Evolutionary conservation across 352 stramenopile genomes (phyloP), one percentile per base, ranked within the genome.

Genomic region (Globisporangium heterothallicum): DNA sequence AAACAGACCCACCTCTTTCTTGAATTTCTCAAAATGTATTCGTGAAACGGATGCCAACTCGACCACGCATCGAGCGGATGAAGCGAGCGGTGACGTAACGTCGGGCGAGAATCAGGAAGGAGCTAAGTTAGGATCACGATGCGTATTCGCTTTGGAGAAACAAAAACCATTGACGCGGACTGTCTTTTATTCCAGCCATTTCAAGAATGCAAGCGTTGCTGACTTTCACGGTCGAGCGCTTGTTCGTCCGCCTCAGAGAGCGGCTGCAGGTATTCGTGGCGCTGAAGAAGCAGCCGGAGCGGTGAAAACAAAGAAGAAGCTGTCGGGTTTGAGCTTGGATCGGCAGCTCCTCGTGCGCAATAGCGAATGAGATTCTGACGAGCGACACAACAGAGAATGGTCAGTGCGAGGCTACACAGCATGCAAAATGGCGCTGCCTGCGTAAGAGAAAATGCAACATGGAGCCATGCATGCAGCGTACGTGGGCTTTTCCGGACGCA

Each of bases 401-500:
- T n/a, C n/a, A n/a, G n/a, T n/a, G n/a, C n/a, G n/a, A n/a, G n/a
- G n/a, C n/a, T 16, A 30, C 21, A 49, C 25, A 8, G 14, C 5
- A 21, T 38, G 42, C 42, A 25, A n/a, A n/a, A n/a, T n/a, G n/a
- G n/a, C n/a, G n/a, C n/a, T n/a, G n/a, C n/a, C n/a, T n/a, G n/a
- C n/a, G n/a, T n/a, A n/a, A n/a, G n/a, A n/a, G n/a, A n/a, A n/a
- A n/a, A n/a, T n/a, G n/a, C n/a, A n/a, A n/a, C n/a, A n/a, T n/a
- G n/a, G n/a, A n/a, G n/a, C n/a, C n/a, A 34, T 10, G 29, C 29
- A 22, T 42, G 12, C 6, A 24, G 22, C 46, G 32, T 44, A 53
- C 46, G 21, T 53, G 46, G 27, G 32, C 46, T 43, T 53, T 53
- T 34, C 46, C 41, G 21, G 32, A 53, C 18, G 30, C 22, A 6